These are phyloP conservation scores for Schizophyllum commune DNA, from an alignment of 1,284 basidiomycete species.

Conservation along the genomic window DNA sequence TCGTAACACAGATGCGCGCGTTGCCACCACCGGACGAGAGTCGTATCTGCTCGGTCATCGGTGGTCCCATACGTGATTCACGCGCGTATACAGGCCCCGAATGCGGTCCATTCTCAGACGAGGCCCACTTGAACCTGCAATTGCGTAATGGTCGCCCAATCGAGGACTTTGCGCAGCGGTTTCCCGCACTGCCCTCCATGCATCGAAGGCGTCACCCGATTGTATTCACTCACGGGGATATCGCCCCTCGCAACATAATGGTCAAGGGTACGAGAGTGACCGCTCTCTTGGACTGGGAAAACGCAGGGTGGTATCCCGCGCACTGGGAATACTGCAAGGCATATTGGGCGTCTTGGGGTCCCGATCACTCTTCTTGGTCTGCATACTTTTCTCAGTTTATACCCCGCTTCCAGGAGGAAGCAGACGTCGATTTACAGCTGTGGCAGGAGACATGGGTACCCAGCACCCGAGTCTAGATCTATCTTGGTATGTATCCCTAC, in stretches of 20 bases:
- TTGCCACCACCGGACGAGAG: not conserved
- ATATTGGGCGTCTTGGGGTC: not conserved
- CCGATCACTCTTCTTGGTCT: not conserved
- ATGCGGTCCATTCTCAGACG: not conserved
- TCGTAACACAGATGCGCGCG: not conserved
- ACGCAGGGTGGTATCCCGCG: slow-evolving; percentile 9
- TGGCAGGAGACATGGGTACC: not conserved
- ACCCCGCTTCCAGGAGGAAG: not conserved
- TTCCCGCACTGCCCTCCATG: not conserved
- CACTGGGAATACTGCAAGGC: slow-evolving; percentile 8
- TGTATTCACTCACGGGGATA: slow-evolving; percentile 10
- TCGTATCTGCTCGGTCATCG: not conserved
- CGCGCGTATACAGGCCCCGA: not conserved
- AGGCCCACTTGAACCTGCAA: not conserved
- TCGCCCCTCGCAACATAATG: slow-evolving; percentile 12
- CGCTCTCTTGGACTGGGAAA: slow-evolving; percentile 10
- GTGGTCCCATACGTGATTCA: not conserved
- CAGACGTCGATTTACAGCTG: not conserved
- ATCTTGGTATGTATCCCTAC: not conserved
- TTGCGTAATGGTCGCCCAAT: not conserved
- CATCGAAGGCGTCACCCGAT: not conserved
- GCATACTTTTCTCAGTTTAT: not conserved
- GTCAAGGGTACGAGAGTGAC: slow-evolving; percentile 8
- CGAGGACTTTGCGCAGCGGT: not conserved
- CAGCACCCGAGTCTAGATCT: not conserved